Conservation (phyloP, 2,329 filamentous ascomycete species). For the Penicillium sp. region DNA sequence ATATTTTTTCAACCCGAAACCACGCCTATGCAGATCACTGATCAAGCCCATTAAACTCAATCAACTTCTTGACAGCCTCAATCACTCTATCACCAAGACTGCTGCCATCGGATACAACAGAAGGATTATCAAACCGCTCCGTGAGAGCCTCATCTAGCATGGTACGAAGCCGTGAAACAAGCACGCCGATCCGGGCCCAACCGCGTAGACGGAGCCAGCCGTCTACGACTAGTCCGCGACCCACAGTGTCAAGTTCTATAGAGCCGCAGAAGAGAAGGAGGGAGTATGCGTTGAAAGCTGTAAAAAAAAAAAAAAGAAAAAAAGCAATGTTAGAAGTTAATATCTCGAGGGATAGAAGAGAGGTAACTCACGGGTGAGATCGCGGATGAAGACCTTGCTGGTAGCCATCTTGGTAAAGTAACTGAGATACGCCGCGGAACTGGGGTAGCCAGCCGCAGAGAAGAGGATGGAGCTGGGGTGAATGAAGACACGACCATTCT, state of each 20-base stretch:
- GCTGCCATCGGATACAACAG: conserved; percentile 51
- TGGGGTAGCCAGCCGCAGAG: conserved; percentile 73
- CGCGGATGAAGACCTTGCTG: conserved; percentile 85
- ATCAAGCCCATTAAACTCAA: conserved; percentile 88
- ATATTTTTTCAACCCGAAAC: not conserved
- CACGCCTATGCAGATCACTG: conserved; percentile 24
- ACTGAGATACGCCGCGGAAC: conserved; percentile 72
- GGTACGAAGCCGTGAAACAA: conserved; percentile 76
- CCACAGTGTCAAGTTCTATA: conserved; percentile 82
- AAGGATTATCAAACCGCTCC: conserved; percentile 74
- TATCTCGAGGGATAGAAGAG: not conserved
- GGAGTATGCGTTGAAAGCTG: conserved; percentile 80
- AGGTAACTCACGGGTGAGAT: conserved; percentile 74
- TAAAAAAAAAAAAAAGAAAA: not conserved
- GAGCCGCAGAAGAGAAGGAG: conserved; percentile 83
- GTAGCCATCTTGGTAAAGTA: conserved; percentile 94
- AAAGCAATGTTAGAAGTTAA: conserved; percentile 5
- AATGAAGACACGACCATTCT: conserved; percentile 84
- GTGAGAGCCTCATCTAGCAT: conserved; percentile 86
- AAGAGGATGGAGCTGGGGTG: conserved; percentile 89
- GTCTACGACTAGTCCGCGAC: conserved; percentile 83
- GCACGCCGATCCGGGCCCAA: conserved; percentile 91
- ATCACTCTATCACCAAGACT: conserved; percentile 57
- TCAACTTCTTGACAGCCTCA: conserved; percentile 71
- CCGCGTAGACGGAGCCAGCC: conserved; percentile 84